phyloP scores from a whole-genome alignment of 352 stramenopile genomes.

The Phytophthora melonis region DNA sequence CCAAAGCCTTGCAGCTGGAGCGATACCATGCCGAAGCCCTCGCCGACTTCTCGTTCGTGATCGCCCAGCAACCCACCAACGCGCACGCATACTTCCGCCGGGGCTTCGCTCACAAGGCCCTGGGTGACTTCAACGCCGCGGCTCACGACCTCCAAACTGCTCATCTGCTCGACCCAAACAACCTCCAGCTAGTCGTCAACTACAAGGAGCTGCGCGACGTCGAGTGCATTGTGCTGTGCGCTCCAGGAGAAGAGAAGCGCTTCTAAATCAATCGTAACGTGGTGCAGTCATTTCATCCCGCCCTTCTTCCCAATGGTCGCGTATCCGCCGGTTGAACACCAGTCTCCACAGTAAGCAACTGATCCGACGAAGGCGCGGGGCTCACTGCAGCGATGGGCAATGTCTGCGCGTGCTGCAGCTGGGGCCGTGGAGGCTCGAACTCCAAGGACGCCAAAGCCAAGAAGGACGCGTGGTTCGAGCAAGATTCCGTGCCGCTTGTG shows the following conservation, averaged over 20 bases:
- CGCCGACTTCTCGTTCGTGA: slow-evolving; percentile 78
- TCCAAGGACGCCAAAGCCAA: slow-evolving; percentile 17
- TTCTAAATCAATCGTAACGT: slow-evolving; percentile 28
- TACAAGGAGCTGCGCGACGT: slow-evolving; percentile 80
- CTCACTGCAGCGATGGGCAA: slow-evolving; percentile 36
- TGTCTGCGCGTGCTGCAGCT: slow-evolving; percentile 39
- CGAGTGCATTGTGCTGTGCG: slow-evolving; percentile 78
- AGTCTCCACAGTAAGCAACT: not conserved
- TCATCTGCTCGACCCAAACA: slow-evolving; percentile 67
- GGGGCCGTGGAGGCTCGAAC: slow-evolving; percentile 16
- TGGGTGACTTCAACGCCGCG: slow-evolving; percentile 64
- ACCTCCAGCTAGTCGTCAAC: slow-evolving; percentile 79
- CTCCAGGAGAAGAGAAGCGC: slow-evolving; percentile 67
- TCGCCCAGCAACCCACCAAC: slow-evolving; percentile 79
- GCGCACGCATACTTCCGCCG: slow-evolving; percentile 87
- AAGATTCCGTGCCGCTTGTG: slow-evolving; percentile 70
- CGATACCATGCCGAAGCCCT: slow-evolving; percentile 72
- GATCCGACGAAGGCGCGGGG: not conserved
- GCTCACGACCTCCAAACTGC: slow-evolving; percentile 79
- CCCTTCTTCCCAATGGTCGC: slow-evolving; percentile 30
- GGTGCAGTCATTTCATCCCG: too few relatives aligned
- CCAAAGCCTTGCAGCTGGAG: slow-evolving; percentile 84
- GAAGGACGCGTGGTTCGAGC: slow-evolving; percentile 66
- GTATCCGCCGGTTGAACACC: slow-evolving; percentile 17
- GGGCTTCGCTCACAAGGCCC: slow-evolving; percentile 73